Evolutionary conservation across 1,284 basidiomycete species (phyloP), one percentile per base, ranked within the genome.

Genomic region (Puccinia polysora): DNA sequence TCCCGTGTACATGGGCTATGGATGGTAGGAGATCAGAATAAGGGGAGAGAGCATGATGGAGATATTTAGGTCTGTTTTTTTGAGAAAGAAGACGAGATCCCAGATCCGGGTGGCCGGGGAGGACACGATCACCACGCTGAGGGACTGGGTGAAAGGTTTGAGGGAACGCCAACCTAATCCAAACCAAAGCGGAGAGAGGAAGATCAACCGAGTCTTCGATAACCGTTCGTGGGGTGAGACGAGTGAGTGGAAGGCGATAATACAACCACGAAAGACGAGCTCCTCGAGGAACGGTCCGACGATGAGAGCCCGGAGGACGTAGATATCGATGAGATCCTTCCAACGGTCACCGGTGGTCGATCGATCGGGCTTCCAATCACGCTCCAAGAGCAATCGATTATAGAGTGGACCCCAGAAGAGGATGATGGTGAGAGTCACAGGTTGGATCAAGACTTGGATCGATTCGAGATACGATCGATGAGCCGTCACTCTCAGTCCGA

Each of bases 251-350:
- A 87, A 84, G 1, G 87, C 82, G 23, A 97, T 82, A 52, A 95
- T 85, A 78, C 90, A 93, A 0, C 88, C 87, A 30, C 96, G 84
- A 79, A 97, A 98, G 2, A 93, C 89, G 28, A 97, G 76, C 79
- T 98, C 95, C 81, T 98, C 95, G 0, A 93, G 93, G 38, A 92
- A 79, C 0, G 95, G 95, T 0, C 86, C 93, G 89, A 94, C 75
- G 25, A 71, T 40, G 15, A 62, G 52, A 30, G 55, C 47, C 89
- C 80, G 43, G 90, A 76, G 78, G 87, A 92, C 79, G 94, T 97
- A 73, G 80, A 82, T 84, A 84, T 88, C 7, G 10, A 50, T 32
- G 15, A 34, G n/a, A 10, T 49, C 6, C 4, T 43, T 20, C 30
- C 20, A 34, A 36, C 2, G 1, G 20, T 30, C 30, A 30, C n/a